Conservation (phyloP, 2,329 filamentous ascomycete genomes). For the Clarireedia hainanense region DNA sequence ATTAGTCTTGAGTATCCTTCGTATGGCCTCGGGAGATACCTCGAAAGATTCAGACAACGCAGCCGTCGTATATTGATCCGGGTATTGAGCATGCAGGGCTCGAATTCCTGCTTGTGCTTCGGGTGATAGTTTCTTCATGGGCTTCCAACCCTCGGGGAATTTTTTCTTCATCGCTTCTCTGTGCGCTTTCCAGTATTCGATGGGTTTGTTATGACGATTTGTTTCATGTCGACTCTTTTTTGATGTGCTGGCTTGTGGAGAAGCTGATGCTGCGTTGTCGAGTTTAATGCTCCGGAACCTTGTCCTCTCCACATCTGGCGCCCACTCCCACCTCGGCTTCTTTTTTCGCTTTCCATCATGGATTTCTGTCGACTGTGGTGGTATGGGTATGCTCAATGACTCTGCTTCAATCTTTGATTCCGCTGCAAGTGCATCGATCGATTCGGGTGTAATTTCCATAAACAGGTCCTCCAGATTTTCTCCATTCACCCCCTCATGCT, state of each 20-base stretch:
- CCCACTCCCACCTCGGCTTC: conserved; percentile 2
- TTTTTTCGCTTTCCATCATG: neutral
- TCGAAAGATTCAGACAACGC: conserved; percentile 72
- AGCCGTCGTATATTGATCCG: conserved; percentile 66
- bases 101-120: conserved; percentile 89
- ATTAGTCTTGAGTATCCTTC: conserved; percentile 75
- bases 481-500: neutral
- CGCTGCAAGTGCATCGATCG: conserved; percentile 29
- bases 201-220: neutral
- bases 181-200: conserved; percentile 59
- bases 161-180: conserved; percentile 70
- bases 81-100: conserved; percentile 69
- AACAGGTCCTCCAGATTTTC: conserved; percentile 14
- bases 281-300: conserved; percentile 6
- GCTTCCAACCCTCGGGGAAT: conserved; percentile 74
- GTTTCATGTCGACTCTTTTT: neutral
- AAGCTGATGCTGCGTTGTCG: conserved; percentile 3
- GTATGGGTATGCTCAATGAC: neutral
- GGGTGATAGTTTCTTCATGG: conserved; percentile 79
- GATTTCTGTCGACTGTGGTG: neutral
- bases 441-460: conserved; percentile 31
- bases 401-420: conserved; percentile 9
- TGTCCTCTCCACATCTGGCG: neutral
- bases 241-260: conserved; percentile 7
- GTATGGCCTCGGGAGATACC: conserved; percentile 79